A percentile compares a stretch with the other conserved stretches of the same genome.
Conservation (phyloP, 192 early-diverging fungal species). For the Tieghemiomyces parasiticus region DNA sequence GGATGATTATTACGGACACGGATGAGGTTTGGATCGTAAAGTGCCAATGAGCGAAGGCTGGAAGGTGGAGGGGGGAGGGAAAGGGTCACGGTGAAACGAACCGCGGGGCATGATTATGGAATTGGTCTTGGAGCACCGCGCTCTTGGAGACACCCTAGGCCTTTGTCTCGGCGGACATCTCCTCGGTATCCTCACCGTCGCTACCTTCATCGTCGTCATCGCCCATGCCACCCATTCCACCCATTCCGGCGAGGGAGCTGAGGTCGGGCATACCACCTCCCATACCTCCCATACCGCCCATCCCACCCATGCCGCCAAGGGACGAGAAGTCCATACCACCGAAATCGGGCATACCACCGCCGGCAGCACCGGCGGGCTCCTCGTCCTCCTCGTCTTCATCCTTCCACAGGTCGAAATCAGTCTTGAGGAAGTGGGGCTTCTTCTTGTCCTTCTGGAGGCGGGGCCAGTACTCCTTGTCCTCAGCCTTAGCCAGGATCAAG, state of each 20-base stretch:
- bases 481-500: conserved; percentile 61
- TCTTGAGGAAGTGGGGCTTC: conserved; percentile 68
- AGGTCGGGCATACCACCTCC: conserved; percentile 15
- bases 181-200: conserved; percentile 13
- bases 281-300: conserved; percentile 43
- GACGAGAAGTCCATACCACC: conserved; percentile 54
- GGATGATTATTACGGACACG: too few relatives aligned
- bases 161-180: neutral
- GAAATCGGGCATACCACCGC: conserved; percentile 20
- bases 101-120: too few relatives aligned
- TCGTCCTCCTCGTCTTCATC: conserved; percentile 92
- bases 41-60: too few relatives aligned
- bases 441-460: conserved; percentile 51
- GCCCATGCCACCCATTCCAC: conserved; percentile 10
- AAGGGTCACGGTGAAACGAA: too few relatives aligned
- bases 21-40: too few relatives aligned
- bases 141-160: too few relatives aligned
- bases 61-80: too few relatives aligned
- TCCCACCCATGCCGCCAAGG: conserved; percentile 27
- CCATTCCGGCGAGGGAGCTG: conserved; percentile 12
- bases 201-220: conserved; percentile 8
- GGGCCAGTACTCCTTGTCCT: conserved; percentile 63
- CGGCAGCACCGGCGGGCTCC: too few relatives aligned
- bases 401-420: conserved; percentile 81
- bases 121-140: too few relatives aligned